Evolutionary conservation across 768 basidiomycete species (phyloP).

Genomic region (Clitopilus passeckerianus): DNA sequence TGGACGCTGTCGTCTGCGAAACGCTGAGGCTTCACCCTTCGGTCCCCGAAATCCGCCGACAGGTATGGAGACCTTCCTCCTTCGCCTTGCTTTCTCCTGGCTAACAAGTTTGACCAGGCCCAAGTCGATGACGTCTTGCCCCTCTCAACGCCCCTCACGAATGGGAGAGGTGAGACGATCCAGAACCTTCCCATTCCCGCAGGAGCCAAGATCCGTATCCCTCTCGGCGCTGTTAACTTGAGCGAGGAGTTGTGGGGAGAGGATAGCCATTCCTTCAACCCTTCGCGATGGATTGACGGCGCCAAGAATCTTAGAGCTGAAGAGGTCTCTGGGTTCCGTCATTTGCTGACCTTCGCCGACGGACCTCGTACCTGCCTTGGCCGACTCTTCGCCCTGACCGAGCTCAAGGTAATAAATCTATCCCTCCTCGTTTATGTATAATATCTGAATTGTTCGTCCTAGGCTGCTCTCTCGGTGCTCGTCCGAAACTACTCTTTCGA

Average conservation of each 20-base stretch:
- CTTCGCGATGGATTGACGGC: conserved; percentile 33
- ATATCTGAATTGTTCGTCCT: neutral
- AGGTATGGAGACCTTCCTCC: conserved; percentile 15
- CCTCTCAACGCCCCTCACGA: conserved; percentile 22
- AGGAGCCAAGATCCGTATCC: conserved; percentile 28
- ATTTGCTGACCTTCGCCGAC: conserved; percentile 36
- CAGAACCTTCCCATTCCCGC: conserved; percentile 24
- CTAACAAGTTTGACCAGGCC: conserved; percentile 16
- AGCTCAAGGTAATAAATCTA: conserved; percentile 27
- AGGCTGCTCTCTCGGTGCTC: conserved; percentile 32
- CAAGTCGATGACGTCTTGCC: conserved; percentile 30
- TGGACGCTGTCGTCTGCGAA: conserved; percentile 38
- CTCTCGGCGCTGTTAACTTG: conserved; percentile 31
- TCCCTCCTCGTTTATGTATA: neutral
- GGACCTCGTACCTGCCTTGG: conserved; percentile 37
- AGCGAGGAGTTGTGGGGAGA: conserved; percentile 34
- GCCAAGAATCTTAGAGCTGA: conserved; percentile 6
- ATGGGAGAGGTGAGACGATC: conserved; percentile 19
- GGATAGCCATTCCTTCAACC: conserved; percentile 35
- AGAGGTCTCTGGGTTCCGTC: conserved; percentile 26
- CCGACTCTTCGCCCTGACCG: conserved; percentile 29
- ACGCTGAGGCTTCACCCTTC: conserved; percentile 31
- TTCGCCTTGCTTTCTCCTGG: neutral
- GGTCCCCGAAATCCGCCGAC: conserved; percentile 19
- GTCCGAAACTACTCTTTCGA: conserved; percentile 33